Base-by-base conservation (phyloP, 768 basidiomycete genomes). In the Leccinum rimulosum region DNA sequence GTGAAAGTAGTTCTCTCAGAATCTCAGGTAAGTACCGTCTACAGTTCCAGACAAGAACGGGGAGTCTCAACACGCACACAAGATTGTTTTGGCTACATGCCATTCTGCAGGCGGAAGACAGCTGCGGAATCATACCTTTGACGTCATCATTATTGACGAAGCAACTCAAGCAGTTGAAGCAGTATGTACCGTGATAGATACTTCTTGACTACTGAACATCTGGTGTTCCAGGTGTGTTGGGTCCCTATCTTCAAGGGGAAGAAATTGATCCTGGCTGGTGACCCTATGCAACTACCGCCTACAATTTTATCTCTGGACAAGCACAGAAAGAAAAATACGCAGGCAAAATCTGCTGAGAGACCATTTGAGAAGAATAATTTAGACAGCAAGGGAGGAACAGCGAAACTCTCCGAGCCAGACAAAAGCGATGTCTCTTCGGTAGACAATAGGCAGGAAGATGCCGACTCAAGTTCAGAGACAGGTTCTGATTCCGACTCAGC, bases 121-220 rank as follows among this genome's bases (percentile, higher is more conserved):
- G 63, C 74, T 98, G 7, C 80, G 82, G 47, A 84, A 88, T 59
- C 80, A 87, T 57, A 74, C 81, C 2, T 99, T 99, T 67, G 97
- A 99, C 69, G 89, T 96, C 0, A 85, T 95, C 11, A 89, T 99
- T 50, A 95, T 99, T 55, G 97, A 99, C 64, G 97, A 99, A 75
- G 97, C 97, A 0, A 98, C 97, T 0, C 97, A 98, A 72, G 96
- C 95, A 4, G 69, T 97, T 14, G 96, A 99, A 75, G 93, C 95
- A 25, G 95, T 95, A 68, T 59, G 84, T 70, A 11, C 19, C n/a
- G 17, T 6, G 25, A 38, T 31, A 22, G 5, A 43, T 31, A 0
- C 19, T 14, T 28, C 7, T 48, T 30, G 22, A 9, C 3, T 3
- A 3, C 55, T 65, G 15, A 64, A 43, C 6, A 27, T 9, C 28